These are phyloP conservation scores for Xylaria curta DNA, from an alignment of 495 filamentous ascomycete species.

Conservation along the genomic window DNA sequence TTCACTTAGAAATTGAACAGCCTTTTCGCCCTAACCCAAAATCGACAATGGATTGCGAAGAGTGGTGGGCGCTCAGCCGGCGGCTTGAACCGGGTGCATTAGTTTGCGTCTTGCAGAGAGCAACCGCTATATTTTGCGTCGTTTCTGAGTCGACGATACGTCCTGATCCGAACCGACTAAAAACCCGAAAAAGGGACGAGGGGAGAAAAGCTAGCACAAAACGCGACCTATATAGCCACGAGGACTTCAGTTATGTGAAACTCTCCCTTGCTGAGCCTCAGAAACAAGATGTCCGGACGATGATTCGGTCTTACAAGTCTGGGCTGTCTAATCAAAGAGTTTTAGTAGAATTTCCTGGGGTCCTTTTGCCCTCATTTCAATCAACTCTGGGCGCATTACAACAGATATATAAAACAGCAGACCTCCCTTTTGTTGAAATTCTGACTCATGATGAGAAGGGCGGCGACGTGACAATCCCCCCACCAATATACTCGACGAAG, in stretches of 20 bases:
- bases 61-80: conserved; percentile 4
- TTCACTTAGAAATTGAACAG: conserved; percentile 14
- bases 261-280: conserved; percentile 23
- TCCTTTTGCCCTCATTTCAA: conserved; percentile 69
- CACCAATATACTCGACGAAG: conserved; percentile 59
- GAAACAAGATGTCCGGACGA: conserved; percentile 9
- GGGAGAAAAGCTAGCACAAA: not conserved
- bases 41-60: conserved; percentile 6
- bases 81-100: conserved; percentile 1
- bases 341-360: conserved; percentile 72
- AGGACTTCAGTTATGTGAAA: conserved; percentile 18
- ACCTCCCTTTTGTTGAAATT: conserved; percentile 65
- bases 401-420: conserved; percentile 51
- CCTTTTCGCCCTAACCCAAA: not conserved
- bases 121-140: conserved; percentile 13
- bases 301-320: conserved; percentile 29
- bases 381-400: conserved; percentile 68
- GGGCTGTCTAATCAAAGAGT: conserved; percentile 33
- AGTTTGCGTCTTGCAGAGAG: conserved; percentile 9
- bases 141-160: conserved; percentile 17
- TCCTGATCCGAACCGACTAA: not conserved
- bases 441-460: conserved; percentile 50
- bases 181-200: not conserved
- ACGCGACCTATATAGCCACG: not conserved
- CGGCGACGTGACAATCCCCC: conserved; percentile 31